Conservation (phyloP, 176 grass and related monocot genomes). For the Calamus simplicifolius region DNA sequence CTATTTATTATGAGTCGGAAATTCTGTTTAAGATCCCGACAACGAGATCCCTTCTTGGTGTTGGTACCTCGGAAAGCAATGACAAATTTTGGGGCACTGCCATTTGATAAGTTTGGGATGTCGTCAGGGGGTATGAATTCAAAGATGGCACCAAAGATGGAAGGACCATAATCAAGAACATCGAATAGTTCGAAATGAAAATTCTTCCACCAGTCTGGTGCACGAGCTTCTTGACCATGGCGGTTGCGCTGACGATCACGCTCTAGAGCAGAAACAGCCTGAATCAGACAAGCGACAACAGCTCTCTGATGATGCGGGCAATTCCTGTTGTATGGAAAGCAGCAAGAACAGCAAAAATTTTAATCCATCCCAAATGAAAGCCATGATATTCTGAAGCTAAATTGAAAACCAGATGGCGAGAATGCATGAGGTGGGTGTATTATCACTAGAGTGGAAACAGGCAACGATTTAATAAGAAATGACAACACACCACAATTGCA, state of each 20-base stretch:
- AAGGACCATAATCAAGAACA: slow-evolving; percentile 29
- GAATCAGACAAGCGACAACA: slow-evolving; percentile 28
- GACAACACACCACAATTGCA: too few species aligned
- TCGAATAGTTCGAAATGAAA: slow-evolving; percentile 31
- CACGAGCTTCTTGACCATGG: slow-evolving; percentile 7
- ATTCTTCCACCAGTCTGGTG: slow-evolving; percentile 29
- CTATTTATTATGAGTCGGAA: slow-evolving; percentile 7
- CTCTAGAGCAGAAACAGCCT: slow-evolving; percentile 29
- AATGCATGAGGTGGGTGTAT: too few species aligned
- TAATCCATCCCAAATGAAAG: too few species aligned
- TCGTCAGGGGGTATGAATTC: neutral
- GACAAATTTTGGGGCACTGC: slow-evolving; percentile 23
- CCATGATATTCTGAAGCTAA: too few species aligned
- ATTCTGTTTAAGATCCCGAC: slow-evolving; percentile 22
- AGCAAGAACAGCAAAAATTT: too few species aligned
- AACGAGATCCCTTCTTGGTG: slow-evolving; percentile 16
- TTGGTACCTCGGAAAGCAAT: slow-evolving; percentile 32
- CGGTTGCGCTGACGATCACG: slow-evolving; percentile 22
- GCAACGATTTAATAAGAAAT: too few species aligned
- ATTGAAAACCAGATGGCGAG: too few species aligned
- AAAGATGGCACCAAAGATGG: slow-evolving; percentile 33
- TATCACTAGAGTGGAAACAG: too few species aligned
- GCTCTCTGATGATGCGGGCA: slow-evolving; percentile 27
- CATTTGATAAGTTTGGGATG: slow-evolving; percentile 6
- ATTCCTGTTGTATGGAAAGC: slow-evolving; percentile 13